Evolutionary conservation across 805 yeast species (phyloP), one percentile per base, ranked within the genome.

Genomic region (Ogataea trehalophila): DNA sequence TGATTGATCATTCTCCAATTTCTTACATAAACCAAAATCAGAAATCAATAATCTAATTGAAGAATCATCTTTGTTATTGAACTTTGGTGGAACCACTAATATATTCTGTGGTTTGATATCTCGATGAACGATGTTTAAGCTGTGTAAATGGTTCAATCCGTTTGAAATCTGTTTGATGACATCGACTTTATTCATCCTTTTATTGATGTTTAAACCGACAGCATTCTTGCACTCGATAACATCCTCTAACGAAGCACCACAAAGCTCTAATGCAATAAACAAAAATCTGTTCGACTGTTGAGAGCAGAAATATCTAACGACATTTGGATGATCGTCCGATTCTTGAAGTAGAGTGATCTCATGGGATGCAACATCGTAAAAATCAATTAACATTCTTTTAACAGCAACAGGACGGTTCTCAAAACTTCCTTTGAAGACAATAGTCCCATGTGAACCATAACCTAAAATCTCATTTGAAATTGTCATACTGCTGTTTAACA

Each of bases 291-390:
- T 96, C 39, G 87, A 84, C 33, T 87, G 82, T 61, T 92, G 95
- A n/a, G 95, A 89, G 67, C 97, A 92, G 62, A 81, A 94, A 63
- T 94, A 94, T 46, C 98, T 71, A 6, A 94, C 81, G 20, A 94
- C 98, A 61, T 94, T 94, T 2, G 97, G 94, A 66, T 92, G 98
- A 63, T 90, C 96, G 58, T 94, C 99, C 68, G 96, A 87, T 62
- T 92, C 97, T 49, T 92, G 95, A 33, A 92, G 68, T 14, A 92
- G 66, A 23, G 83, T 77, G 13, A 94, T 95, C 60, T 92, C 99
- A 56, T 88, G 96, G 8, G 89, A 83, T 2, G 98, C 98, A 48
- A 92, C 80, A 59, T 94, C 97, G 65, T 87, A 92, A 60, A 91
- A 94, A 62, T 91, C 97, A 35, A 91, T 74, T 45, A 94, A 71